These are phyloP conservation scores for Aspergillus olivimuriae DNA, from an alignment of 495 filamentous ascomycete species.

Conservation along the genomic window DNA sequence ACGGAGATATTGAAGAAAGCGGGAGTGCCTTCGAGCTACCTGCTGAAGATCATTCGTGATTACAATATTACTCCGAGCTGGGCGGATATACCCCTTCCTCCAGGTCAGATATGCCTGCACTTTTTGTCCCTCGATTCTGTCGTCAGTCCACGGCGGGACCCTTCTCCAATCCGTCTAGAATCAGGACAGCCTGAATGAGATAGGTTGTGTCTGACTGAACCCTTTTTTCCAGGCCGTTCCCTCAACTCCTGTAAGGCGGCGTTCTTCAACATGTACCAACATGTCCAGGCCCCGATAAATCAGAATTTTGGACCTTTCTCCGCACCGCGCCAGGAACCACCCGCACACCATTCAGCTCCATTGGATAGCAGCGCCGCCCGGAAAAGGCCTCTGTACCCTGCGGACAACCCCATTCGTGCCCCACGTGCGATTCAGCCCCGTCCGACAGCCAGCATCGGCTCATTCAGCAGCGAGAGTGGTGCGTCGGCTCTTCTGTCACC, in stretches of 20 bases:
- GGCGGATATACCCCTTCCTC: conserved; percentile 53
- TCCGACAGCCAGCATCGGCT: conserved; percentile 29
- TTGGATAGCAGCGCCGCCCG: conserved; percentile 21
- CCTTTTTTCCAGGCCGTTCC: conserved; percentile 29
- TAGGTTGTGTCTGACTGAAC: conserved; percentile 6
- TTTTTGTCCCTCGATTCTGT: background rate
- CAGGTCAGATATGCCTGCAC: conserved; percentile 25
- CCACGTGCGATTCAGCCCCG: conserved; percentile 40
- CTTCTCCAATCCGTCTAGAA: background rate
- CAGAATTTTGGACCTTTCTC: conserved; percentile 18
- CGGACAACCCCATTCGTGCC: conserved; percentile 26
- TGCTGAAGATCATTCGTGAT: conserved; percentile 45
- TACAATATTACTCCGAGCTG: conserved; percentile 46
- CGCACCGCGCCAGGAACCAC: conserved; percentile 22
- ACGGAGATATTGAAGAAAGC: conserved; percentile 57
- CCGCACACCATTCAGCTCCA: conserved; percentile 17
- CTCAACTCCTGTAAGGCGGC: conserved; percentile 38
- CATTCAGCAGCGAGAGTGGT: conserved; percentile 35
- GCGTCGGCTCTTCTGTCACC: conserved; percentile 35
- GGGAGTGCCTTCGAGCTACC: conserved; percentile 40
- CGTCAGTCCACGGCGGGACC: background rate
- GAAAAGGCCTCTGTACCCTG: conserved; percentile 30
- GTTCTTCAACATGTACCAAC: conserved; percentile 30
- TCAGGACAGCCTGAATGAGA: background rate
- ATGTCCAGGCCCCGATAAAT: conserved; percentile 14